Base-by-base conservation (phyloP, 2,329 filamentous ascomycete genomes). In the Pleomassaria siparia region DNA sequence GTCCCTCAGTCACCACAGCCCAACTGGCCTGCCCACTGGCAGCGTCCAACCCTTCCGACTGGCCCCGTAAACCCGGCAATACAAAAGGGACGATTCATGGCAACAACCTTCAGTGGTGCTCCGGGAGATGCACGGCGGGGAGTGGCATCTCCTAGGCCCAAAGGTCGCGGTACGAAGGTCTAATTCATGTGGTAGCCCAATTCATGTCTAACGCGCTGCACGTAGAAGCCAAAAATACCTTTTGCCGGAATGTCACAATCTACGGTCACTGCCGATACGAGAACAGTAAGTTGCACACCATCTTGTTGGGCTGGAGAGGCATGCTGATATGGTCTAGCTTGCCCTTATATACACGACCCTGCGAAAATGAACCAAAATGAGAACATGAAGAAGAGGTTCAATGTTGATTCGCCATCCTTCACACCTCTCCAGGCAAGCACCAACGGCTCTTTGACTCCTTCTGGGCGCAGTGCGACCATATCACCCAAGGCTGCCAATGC, bases 351-450 rank as follows among this genome's bases (percentile, higher is more conserved):
- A 66, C 91, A 96, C 73, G 89, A 94, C 58, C 82, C 84, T 49
- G 80, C 83, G 59, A 90, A 85, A 72, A n/a, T 37, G 54, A 75
- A 74, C 67, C 76, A 78, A 63, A 62, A 72, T 64, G 81, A 84
- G 47, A 74, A 69, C 49, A 56, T 59, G 26, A 90, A 89, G 72
- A 94, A 91, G 71, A 22, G 35, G 22, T 80, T 99, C 58, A 99
- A 95, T 71, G 94, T 96, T 64, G 94, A 97, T 64, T 97, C 94
- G 8, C 92, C 94, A 11, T 89, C 92, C 40, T 99, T 99, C 70
- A 96, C 90, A 0, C 92, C 92, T 29, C 74, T 82, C 33, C 73
- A 76, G 48, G 68, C 78, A 11, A 74, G 72, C 49, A 72, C 74
- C 22, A 76, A 77, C 60, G 77, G 74, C 16, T 53, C 62, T 43